These are phyloP conservation scores for Neospora caninum DNA, from an alignment of 169 alveolate species.

Conservation along the genomic window DNA sequence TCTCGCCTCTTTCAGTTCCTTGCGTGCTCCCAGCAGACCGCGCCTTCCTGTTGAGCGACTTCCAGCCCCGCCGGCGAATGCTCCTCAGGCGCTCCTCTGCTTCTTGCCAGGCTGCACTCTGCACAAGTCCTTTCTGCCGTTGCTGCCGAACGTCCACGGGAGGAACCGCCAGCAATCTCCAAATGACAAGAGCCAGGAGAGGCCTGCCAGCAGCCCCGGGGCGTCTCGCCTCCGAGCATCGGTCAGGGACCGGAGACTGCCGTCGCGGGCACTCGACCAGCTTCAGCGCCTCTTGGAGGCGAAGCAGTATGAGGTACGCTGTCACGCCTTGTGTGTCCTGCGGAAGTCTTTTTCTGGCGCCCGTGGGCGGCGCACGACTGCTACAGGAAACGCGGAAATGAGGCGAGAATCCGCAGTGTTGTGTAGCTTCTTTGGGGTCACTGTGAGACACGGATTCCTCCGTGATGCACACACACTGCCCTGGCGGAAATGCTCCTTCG, in stretches of 20 bases:
- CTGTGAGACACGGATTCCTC: no score
- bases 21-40: no score
- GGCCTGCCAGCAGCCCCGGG: background rate
- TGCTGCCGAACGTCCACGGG: background rate
- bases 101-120: background rate
- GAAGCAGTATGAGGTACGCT: constrained; percentile 21
- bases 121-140: background rate
- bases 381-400: no score
- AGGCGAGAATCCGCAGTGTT: no score
- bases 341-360: no score
- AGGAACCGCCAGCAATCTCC: background rate
- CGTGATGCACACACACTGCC: no score
- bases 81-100: background rate
- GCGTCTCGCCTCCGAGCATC: background rate
- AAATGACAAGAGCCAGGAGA: background rate
- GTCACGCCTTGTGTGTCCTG: background rate
- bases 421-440: no score
- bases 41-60: no score
- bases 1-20: no score
- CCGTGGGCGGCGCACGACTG: no score
- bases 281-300: constrained; percentile 37
- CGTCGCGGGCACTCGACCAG: background rate
- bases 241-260: constrained; percentile 12
- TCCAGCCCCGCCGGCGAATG: background rate
- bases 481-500: no score